A percentile compares a stretch with the other conserved stretches of the same genome.
Evolutionary conservation across 352 stramenopile species (phyloP).

Genomic region (Pythium guiyangense): DNA sequence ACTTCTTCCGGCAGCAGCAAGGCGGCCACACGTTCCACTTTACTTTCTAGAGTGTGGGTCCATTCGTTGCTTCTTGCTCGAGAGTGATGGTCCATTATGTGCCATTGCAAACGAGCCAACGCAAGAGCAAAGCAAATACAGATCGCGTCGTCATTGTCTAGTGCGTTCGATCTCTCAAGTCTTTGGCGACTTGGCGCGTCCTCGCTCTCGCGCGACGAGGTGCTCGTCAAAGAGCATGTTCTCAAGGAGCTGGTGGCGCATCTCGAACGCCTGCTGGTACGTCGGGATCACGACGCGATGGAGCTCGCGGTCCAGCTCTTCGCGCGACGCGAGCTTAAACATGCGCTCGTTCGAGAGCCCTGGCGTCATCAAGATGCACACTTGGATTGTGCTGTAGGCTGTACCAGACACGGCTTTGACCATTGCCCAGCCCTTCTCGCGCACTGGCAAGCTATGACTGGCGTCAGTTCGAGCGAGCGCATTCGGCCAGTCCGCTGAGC

Average conservation of each 20-base stretch:
- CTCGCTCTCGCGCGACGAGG: background rate
- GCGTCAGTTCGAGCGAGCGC: background rate
- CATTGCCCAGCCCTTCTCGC: conserved; percentile 6
- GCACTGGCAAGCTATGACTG: background rate
- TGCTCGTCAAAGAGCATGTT: conserved; percentile 13
- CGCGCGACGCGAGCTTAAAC: background rate
- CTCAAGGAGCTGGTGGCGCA: conserved; percentile 14
- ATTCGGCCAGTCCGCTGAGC: conserved; percentile 5
- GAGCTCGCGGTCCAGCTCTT: background rate
- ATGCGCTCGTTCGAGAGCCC: conserved; percentile 3
- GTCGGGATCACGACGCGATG: conserved; percentile 7
- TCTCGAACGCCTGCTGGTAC: background rate
- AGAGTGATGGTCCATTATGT: background rate
- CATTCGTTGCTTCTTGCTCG: background rate
- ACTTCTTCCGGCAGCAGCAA: conserved; percentile 64
- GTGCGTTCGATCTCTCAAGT: background rate
- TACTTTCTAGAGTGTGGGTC: conserved; percentile 34
- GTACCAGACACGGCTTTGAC: conserved; percentile 4
- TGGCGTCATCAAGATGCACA: conserved; percentile 5
- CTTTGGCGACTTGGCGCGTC: no score
- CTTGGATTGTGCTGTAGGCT: conserved; percentile 3
- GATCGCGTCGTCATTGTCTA: background rate
- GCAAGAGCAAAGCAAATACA: background rate
- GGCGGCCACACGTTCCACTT: conserved; percentile 76
- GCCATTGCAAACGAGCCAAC: background rate